phyloP scores from a whole-genome alignment of 2,329 filamentous ascomycete genomes.

The Aspergillus phoenicis region DNA sequence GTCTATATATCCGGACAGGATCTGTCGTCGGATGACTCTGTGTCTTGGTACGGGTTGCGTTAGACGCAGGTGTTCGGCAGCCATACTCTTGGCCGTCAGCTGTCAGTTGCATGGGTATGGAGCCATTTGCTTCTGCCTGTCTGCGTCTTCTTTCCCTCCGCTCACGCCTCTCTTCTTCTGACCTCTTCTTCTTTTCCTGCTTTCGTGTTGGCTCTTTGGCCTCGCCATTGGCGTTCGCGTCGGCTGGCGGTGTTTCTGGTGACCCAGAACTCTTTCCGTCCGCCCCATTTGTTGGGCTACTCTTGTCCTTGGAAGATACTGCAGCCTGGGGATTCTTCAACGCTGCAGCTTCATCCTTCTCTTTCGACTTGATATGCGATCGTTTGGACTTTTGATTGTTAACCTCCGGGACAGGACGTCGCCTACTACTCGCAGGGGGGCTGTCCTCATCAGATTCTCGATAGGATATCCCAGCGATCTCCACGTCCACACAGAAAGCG shows the following conservation, averaged over 20 bases:
- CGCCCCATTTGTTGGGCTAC: conserved; percentile 30
- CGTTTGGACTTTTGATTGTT: conserved; percentile 36
- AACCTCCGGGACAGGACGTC: conserved; percentile 27
- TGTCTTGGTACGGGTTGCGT: conserved; percentile 48
- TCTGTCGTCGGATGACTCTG: conserved; percentile 81
- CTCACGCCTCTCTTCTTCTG: conserved; percentile 88
- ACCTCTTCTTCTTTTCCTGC: conserved; percentile 95
- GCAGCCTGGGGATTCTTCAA: conserved; percentile 66
- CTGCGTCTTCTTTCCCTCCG: conserved; percentile 85
- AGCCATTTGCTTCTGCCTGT: conserved; percentile 84
- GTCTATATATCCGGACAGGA: conserved; percentile 85
- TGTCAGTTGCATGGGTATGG: conserved; percentile 79
- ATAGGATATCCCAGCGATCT: conserved; percentile 85
- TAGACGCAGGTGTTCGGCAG: conserved; percentile 42
- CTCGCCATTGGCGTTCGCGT: conserved; percentile 32
- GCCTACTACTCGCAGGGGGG: conserved; percentile 35
- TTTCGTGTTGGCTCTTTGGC: conserved; percentile 64
- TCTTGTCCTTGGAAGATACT: conserved; percentile 59
- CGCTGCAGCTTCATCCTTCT: conserved; percentile 72
- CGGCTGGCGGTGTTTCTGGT: conserved; percentile 26
- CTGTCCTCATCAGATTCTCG: conserved; percentile 66
- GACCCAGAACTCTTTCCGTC: conserved; percentile 16
- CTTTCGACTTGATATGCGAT: conserved; percentile 62
- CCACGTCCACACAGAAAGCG: conserved; percentile 94
- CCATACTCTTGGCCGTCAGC: conserved; percentile 66